A percentile compares a stretch with the other conserved stretches of the same genome.
Conservation (phyloP, 75 land plant genomes). For the Sequoiadendron giganteum region DNA sequence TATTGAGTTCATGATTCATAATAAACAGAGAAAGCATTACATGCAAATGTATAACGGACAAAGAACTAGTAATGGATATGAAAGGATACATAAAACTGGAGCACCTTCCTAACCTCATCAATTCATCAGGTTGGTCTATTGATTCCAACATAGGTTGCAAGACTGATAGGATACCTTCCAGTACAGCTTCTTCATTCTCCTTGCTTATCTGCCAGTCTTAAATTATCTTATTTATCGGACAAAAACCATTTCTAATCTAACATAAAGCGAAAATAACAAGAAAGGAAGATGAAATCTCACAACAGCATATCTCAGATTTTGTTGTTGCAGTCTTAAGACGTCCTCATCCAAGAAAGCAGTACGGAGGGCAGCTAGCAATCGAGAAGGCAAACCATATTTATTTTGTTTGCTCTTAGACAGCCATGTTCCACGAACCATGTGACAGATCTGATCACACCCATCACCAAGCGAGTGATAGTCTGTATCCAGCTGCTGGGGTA, state of each 20-base stretch:
- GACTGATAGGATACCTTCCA: constrained; percentile 12
- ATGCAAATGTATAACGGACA: neutral
- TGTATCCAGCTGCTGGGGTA: constrained; percentile 15
- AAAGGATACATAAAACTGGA: neutral
- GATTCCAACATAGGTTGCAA: constrained; percentile 12
- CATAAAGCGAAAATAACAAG: neutral
- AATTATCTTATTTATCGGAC: neutral
- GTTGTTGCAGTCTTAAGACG: neutral
- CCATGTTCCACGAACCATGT: constrained; percentile 78
- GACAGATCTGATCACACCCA: constrained; percentile 20
- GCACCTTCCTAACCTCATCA: constrained; percentile 2
- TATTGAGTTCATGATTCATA: neutral
- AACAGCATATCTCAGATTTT: constrained; percentile 17
- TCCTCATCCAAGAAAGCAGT: constrained; percentile 28
- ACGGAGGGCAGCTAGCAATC: constrained; percentile 53
- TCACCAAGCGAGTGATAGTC: neutral
- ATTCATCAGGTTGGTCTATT: neutral
- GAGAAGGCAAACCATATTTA: constrained; percentile 56
- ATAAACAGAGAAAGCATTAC: neutral
- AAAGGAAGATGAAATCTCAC: constrained; percentile 18
- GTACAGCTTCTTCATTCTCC: constrained; percentile 11
- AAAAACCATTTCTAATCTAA: neutral
- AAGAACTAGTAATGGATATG: neutral
- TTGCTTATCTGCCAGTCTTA: constrained; percentile 12
- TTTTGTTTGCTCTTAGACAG: constrained; percentile 40